A percentile compares a stretch with the other conserved stretches of the same genome.
Conservation (phyloP, 371 early-diverging fungal species). For the Thermomucor indicae-seudaticae region DNA sequence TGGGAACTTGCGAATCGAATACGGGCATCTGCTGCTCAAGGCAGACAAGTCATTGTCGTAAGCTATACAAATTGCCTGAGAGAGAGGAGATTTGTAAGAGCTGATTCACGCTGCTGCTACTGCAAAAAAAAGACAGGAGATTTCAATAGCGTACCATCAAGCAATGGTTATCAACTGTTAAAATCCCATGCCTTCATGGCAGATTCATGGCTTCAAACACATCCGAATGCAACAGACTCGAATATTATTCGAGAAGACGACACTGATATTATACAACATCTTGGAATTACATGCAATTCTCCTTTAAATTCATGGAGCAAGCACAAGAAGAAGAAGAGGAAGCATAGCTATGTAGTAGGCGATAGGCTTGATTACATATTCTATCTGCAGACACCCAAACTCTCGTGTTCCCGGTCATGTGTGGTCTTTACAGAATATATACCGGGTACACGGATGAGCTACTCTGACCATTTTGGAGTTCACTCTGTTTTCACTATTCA, state of each 20-base stretch:
- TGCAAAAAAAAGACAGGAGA: slow-evolving; percentile 55
- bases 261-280: slow-evolving; percentile 23
- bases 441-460: slow-evolving; percentile 32
- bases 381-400: slow-evolving; percentile 33
- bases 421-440: slow-evolving; percentile 45
- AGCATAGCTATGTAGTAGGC: slow-evolving; percentile 33
- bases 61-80: not conserved
- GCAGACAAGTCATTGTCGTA: slow-evolving; percentile 56
- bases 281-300: slow-evolving; percentile 58
- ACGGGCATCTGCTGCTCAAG: slow-evolving; percentile 40
- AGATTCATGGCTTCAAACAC: slow-evolving; percentile 51
- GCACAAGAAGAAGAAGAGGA: slow-evolving; percentile 16
- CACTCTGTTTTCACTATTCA: slow-evolving; percentile 37
- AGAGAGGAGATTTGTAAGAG: not conserved
- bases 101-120: not conserved
- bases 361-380: slow-evolving; percentile 61
- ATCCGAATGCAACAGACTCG: slow-evolving; percentile 16
- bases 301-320: slow-evolving; percentile 52
- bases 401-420: slow-evolving; percentile 31
- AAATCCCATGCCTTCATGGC: slow-evolving; percentile 46
- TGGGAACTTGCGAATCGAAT: slow-evolving; percentile 54
- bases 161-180: slow-evolving; percentile 37
- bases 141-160: slow-evolving; percentile 54
- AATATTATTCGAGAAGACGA: slow-evolving; percentile 6
- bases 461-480: slow-evolving; percentile 60